These are phyloP conservation scores for Suhomyces ambrosiae DNA, from an alignment of 1,139 yeast genomes.

Conservation along the genomic window DNA sequence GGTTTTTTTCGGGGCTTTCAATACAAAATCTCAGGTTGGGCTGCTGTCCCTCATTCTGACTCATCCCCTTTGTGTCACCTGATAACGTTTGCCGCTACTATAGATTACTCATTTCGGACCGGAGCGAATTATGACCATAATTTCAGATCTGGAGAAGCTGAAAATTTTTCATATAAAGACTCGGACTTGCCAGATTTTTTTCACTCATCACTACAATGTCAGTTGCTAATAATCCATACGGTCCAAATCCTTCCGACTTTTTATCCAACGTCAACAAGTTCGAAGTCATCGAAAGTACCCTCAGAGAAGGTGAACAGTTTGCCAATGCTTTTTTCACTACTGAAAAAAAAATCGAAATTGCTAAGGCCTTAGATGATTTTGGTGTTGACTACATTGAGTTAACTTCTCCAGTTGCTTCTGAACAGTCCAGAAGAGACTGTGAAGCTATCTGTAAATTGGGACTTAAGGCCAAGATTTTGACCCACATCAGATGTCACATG, in stretches of 20 bases:
- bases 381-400: conserved; percentile 63
- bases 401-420: conserved; percentile 61
- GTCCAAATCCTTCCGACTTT: conserved; percentile 61
- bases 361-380: conserved; percentile 59
- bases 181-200: background rate
- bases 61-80: conserved; percentile 15
- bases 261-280: conserved; percentile 55
- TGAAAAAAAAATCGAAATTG: conserved; percentile 57
- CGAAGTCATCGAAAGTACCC: conserved; percentile 56
- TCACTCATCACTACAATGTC: conserved; percentile 13
- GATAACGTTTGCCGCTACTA: conserved; percentile 15
- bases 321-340: conserved; percentile 60
- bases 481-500: conserved; percentile 63
- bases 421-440: conserved; percentile 57
- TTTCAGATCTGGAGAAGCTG: conserved; percentile 10
- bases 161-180: background rate
- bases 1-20: background rate
- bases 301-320: conserved; percentile 64
- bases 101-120: conserved; percentile 14
- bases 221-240: conserved; percentile 48
- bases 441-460: conserved; percentile 62
- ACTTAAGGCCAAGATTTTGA: conserved; percentile 54
- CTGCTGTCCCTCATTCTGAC: conserved; percentile 11
- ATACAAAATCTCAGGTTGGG: background rate
- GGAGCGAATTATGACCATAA: conserved; percentile 10